phyloP scores from a whole-genome alignment of 345 rosid species.

The Moricandia arvensis region DNA sequence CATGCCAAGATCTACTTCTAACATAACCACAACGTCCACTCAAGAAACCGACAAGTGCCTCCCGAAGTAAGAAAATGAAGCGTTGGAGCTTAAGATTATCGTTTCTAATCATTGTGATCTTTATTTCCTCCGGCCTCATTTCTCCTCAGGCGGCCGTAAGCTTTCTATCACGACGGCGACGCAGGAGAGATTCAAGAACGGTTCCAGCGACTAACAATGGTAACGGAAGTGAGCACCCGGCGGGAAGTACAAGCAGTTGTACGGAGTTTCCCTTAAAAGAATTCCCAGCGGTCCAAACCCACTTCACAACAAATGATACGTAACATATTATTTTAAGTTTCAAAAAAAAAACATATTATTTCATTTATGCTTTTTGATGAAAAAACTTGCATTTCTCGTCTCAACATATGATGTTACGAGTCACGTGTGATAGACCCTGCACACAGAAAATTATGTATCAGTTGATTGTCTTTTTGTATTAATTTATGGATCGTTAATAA shows the following conservation, averaged over 20 bases:
- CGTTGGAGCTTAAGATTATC: constrained; percentile 12
- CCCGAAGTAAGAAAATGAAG: constrained; percentile 12
- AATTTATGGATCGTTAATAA: not conserved
- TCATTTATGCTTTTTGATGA: not conserved
- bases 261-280: constrained; percentile 24
- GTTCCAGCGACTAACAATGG: constrained; percentile 11
- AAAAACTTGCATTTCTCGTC: not conserved
- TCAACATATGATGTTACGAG: too few species aligned
- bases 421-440: too few species aligned
- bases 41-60: not conserved
- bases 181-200: constrained; percentile 14
- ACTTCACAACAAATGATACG: constrained; percentile 33
- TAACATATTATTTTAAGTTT: not conserved
- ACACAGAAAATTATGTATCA: not conserved
- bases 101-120: constrained; percentile 15
- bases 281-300: constrained; percentile 34
- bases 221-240: not conserved
- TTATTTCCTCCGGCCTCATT: not conserved
- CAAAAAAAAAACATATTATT: not conserved
- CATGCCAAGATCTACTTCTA: constrained; percentile 19
- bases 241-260: constrained; percentile 19
- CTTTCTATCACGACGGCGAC: not conserved
- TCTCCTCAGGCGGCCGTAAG: constrained; percentile 18
- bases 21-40: not conserved
- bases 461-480: not conserved